phyloP scores from a whole-genome alignment of 176 grass and related monocot genomes.

The Triticum monococcum region DNA sequence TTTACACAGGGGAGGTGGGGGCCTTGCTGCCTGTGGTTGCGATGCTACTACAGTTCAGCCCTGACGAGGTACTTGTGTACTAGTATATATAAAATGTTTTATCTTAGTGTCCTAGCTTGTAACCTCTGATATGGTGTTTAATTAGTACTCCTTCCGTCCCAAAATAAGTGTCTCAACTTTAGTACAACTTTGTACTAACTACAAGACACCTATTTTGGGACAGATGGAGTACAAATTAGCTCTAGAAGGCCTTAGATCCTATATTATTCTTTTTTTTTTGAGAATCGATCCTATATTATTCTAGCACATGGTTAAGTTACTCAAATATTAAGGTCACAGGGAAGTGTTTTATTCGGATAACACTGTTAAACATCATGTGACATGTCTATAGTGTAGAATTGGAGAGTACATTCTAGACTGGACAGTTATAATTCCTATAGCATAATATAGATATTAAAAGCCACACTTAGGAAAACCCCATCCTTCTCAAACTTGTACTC shows the following conservation, averaged over 20 bases:
- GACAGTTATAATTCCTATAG: neutral
- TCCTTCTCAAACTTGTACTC: neutral
- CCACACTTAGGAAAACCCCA: neutral
- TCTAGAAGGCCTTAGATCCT: neutral
- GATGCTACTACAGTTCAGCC: constrained; percentile 93
- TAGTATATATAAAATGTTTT: neutral
- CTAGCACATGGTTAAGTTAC: neutral
- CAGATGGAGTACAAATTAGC: neutral
- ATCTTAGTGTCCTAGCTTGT: neutral
- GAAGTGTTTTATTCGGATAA: neutral
- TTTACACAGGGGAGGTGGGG: constrained; percentile 82
- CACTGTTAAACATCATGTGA: neutral
- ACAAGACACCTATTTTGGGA: too few species aligned
- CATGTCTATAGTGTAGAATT: neutral
- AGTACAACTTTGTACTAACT: too few species aligned
- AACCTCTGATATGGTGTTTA: neutral
- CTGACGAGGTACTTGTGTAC: constrained; percentile 65
- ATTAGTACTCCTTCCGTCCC: neutral
- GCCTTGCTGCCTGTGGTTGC: constrained; percentile 87
- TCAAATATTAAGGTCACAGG: neutral
- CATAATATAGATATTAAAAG: neutral
- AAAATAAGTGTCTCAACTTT: too few species aligned
- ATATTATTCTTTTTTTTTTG: neutral
- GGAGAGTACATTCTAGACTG: neutral
- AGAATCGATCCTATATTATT: neutral